Evolutionary conservation across 2,329 filamentous ascomycete genomes (phyloP).

Genomic region (Epichloe typhina): DNA sequence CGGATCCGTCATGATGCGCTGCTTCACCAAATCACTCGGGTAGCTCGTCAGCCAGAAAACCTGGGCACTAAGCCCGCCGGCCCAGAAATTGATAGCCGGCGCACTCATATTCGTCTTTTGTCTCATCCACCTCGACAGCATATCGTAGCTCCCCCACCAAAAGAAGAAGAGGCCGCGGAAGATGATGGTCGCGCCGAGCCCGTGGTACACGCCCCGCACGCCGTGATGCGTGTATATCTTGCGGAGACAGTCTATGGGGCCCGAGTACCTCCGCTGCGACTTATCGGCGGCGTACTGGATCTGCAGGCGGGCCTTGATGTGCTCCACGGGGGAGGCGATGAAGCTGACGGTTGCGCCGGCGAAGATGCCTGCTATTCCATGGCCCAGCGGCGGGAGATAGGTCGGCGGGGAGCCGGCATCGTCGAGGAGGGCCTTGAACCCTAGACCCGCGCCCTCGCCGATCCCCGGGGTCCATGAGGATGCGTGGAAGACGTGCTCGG

Average conservation of each 20-base stretch:
- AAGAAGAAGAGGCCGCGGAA: constrained; percentile 94
- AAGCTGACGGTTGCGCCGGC: constrained; percentile 85
- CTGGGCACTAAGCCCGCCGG: constrained; percentile 83
- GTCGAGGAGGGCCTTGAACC: constrained; percentile 4
- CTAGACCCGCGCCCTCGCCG: constrained; percentile 9
- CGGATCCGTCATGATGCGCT: constrained; percentile 92
- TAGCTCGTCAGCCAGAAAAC: constrained; percentile 91
- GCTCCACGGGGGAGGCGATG: constrained; percentile 86
- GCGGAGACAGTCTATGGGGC: constrained; percentile 69
- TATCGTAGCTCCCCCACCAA: constrained; percentile 96
- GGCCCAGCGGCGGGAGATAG: constrained; percentile 61
- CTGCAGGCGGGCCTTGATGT: constrained; percentile 87
- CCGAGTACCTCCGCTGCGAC: constrained; percentile 64
- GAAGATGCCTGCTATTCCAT: constrained; percentile 76
- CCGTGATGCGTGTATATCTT: constrained; percentile 65
- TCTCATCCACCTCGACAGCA: constrained; percentile 58
- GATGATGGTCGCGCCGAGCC: constrained; percentile 69
- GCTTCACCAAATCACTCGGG: constrained; percentile 87
- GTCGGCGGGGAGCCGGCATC: constrained; percentile 3
- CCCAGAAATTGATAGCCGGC: constrained; percentile 91
- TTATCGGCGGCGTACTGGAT: constrained; percentile 82
- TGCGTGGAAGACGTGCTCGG: constrained; percentile 63
- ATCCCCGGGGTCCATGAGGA: constrained; percentile 16
- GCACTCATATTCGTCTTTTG: constrained; percentile 56
- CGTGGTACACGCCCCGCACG: constrained; percentile 70